A percentile compares a stretch with the other conserved stretches of the same genome.
Conservation (phyloP, 164 flowering plant species). For the Akebia trifoliata region DNA sequence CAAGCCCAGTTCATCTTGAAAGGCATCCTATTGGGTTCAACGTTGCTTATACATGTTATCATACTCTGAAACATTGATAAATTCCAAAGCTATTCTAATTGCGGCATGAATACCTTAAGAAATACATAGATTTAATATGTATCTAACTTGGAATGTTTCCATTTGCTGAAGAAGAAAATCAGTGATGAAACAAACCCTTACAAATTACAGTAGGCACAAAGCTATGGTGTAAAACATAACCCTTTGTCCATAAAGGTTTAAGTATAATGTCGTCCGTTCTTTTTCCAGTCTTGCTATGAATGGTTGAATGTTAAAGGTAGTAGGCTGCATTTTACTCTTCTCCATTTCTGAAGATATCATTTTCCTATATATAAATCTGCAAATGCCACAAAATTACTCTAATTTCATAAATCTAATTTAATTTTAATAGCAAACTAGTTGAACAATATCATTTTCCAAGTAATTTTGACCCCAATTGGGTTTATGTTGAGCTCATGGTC, state of each 20-base stretch:
- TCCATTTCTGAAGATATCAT: too few species aligned
- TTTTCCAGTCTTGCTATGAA: neutral
- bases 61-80: neutral
- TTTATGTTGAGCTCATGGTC: too few species aligned
- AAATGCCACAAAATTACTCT: too few species aligned
- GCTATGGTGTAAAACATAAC: neutral
- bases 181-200: neutral
- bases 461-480: too few species aligned
- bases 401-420: too few species aligned
- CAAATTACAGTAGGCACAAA: neutral
- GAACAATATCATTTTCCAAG: too few species aligned
- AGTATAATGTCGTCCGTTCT: neutral
- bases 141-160: neutral
- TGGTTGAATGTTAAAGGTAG: too few species aligned
- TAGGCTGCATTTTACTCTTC: too few species aligned
- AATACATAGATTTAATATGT: neutral
- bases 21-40: neutral
- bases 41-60: neutral
- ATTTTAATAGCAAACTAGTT: too few species aligned
- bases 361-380: too few species aligned
- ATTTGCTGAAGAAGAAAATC: neutral
- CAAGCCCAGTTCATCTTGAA: neutral
- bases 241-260: neutral
- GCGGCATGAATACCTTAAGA: neutral
- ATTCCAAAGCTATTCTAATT: neutral